Evolutionary conservation across 2,329 filamentous ascomycete species (phyloP).

Genomic region (Penicillium glabrum): DNA sequence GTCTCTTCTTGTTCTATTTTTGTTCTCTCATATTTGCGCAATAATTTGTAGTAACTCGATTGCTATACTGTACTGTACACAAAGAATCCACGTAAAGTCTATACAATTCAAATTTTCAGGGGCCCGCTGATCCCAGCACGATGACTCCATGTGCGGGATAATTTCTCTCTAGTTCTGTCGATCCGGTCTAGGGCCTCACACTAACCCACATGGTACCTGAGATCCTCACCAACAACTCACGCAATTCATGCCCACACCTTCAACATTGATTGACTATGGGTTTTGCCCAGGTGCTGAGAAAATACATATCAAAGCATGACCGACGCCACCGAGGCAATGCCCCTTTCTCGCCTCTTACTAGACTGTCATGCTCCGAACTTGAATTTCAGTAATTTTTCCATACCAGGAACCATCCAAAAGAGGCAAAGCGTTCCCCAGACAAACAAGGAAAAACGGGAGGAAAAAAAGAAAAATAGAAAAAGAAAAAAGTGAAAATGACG

Average conservation of each 20-base stretch:
- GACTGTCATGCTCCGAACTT: background rate
- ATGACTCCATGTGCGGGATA: conserved; percentile 24
- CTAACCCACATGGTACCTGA: conserved; percentile 14
- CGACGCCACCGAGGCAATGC: background rate
- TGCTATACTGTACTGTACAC: background rate
- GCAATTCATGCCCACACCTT: conserved; percentile 1
- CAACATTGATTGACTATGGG: background rate
- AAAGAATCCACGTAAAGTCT: background rate
- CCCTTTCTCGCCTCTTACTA: background rate
- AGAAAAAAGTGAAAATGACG: conserved; percentile 1
- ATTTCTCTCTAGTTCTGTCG: conserved; percentile 11
- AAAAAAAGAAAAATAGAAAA: background rate
- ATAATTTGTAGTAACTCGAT: background rate
- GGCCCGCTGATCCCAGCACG: conserved; percentile 14
- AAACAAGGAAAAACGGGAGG: background rate
- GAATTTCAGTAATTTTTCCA: background rate
- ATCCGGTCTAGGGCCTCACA: conserved; percentile 16
- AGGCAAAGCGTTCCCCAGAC: conserved; percentile 15
- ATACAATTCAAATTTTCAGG: conserved; percentile 1
- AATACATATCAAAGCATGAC: background rate
- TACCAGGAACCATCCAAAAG: conserved; percentile 2
- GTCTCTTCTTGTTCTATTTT: background rate
- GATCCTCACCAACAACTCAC: conserved; percentile 16
- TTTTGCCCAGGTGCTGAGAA: conserved; percentile 16
- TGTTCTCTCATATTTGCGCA: background rate